A percentile compares a stretch with the other conserved stretches of the same genome.
Conservation (phyloP, 2,329 filamentous ascomycete species). For the Talaromyces sp. region DNA sequence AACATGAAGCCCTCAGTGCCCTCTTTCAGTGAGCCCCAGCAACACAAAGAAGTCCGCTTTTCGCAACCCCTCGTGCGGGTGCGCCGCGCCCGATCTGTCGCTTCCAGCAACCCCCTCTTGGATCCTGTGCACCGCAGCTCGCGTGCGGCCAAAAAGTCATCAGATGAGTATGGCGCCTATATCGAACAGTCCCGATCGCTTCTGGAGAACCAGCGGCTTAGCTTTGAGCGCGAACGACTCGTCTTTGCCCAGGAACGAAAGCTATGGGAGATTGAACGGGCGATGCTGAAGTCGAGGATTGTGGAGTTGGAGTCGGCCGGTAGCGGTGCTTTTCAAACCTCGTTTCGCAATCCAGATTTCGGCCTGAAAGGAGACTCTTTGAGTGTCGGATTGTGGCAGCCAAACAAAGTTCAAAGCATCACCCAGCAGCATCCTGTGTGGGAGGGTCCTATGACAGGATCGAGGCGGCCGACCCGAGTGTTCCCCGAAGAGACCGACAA, state of each 20-base stretch:
- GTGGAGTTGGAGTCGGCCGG: slow-evolving; percentile 31
- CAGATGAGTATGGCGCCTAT: slow-evolving; percentile 27
- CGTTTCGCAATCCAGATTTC: neutral
- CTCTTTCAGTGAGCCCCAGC: slow-evolving; percentile 11
- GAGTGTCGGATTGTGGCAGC: slow-evolving; percentile 4
- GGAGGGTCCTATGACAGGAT: slow-evolving; percentile 37
- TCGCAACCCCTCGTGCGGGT: slow-evolving; percentile 32
- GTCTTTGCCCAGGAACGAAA: slow-evolving; percentile 39
- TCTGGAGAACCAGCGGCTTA: slow-evolving; percentile 31
- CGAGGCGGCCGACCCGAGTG: slow-evolving; percentile 35
- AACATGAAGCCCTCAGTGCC: neutral
- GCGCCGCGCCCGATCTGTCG: slow-evolving; percentile 35
- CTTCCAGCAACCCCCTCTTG: slow-evolving; percentile 28
- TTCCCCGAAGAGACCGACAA: slow-evolving; percentile 31
- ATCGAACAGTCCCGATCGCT: slow-evolving; percentile 37
- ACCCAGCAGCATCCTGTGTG: slow-evolving; percentile 31
- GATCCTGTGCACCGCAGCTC: slow-evolving; percentile 19
- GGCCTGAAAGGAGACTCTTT: neutral
- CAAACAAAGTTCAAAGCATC: neutral
- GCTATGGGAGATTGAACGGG: slow-evolving; percentile 40
- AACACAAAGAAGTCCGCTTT: slow-evolving; percentile 38
- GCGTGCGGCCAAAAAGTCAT: slow-evolving; percentile 13
- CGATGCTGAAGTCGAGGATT: slow-evolving; percentile 37
- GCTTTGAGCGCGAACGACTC: slow-evolving; percentile 35
- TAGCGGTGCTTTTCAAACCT: neutral